Percentiles rank a stretch among this genome's conserved stretches.
Conservation (phyloP, 345 rosid genomes). For the Bretschneidera sinensis region DNA sequence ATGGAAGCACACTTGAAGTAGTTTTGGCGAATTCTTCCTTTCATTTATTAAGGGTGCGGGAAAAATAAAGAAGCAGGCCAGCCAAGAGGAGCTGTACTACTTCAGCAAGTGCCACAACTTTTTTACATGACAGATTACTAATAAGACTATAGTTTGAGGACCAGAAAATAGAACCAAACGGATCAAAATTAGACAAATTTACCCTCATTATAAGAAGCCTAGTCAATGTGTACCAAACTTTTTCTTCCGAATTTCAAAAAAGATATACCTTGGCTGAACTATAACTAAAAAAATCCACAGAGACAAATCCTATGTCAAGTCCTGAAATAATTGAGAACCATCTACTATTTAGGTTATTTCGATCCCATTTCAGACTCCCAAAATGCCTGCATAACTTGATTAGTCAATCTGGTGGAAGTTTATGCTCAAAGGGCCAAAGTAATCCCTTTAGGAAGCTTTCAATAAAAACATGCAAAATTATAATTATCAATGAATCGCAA, state of each 20-base stretch:
- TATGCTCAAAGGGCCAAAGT: neutral
- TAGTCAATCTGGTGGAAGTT: neutral
- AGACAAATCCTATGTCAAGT: too few species aligned
- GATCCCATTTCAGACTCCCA: neutral
- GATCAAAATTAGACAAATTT: too few species aligned
- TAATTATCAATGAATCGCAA: too few species aligned
- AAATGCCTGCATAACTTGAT: neutral
- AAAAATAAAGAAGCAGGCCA: neutral
- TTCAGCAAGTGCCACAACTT: neutral
- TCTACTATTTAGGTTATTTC: too few species aligned
- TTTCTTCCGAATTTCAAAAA: too few species aligned
- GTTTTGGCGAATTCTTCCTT: neutral
- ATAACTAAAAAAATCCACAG: too few species aligned
- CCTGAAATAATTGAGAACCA: too few species aligned
- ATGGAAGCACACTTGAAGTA: neutral
- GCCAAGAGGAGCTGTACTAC: neutral
- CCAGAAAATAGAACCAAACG: too few species aligned
- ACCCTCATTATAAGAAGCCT: neutral
- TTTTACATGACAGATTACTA: neutral
- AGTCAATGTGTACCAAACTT: neutral
- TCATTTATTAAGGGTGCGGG: neutral
- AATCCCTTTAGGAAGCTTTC: neutral
- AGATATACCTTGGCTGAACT: too few species aligned
- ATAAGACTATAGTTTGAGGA: too few species aligned
- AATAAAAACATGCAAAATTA: neutral